phyloP scores from a whole-genome alignment of 2,329 filamentous ascomycete species.

The Metarhizium robertsii region DNA sequence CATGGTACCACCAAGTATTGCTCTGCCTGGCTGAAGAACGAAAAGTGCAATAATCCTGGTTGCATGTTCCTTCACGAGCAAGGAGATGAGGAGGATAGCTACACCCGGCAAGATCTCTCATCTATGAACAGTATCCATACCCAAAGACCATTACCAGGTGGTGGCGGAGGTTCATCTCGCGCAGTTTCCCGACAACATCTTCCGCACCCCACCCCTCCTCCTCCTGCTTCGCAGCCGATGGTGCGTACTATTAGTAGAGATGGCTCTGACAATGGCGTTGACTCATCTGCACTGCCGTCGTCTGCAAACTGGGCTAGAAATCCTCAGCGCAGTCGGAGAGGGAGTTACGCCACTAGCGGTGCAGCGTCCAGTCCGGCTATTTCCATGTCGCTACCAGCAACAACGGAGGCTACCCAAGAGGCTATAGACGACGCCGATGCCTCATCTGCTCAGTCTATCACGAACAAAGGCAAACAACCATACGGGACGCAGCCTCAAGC shows the following conservation, averaged over 20 bases:
- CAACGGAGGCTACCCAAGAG: conserved; percentile 40
- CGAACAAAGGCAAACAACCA: conserved; percentile 9
- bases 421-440: conserved; percentile 24
- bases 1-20: conserved; percentile 96
- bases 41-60: conserved; percentile 88
- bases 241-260: conserved; percentile 70
- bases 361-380: conserved; percentile 75
- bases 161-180: conserved; percentile 41
- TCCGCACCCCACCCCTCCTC: conserved; percentile 26
- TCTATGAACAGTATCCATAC: conserved; percentile 87
- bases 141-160: conserved; percentile 53
- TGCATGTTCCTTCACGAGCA: conserved; percentile 98
- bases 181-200: conserved; percentile 43
- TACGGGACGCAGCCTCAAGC: conserved; percentile 6
- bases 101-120: conserved; percentile 86
- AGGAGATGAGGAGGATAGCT: conserved; percentile 96
- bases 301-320: conserved; percentile 87
- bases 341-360: conserved; percentile 72
- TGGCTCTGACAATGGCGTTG: conserved; percentile 58
- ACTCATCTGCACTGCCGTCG: conserved; percentile 83
- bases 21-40: conserved; percentile 89
- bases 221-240: conserved; percentile 53
- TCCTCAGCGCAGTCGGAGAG: conserved; percentile 56
- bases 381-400: conserved; percentile 47
- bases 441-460: conserved; percentile 15